phyloP scores from a whole-genome alignment of 768 basidiomycete species.

The Hydnomerulius pinastri region DNA sequence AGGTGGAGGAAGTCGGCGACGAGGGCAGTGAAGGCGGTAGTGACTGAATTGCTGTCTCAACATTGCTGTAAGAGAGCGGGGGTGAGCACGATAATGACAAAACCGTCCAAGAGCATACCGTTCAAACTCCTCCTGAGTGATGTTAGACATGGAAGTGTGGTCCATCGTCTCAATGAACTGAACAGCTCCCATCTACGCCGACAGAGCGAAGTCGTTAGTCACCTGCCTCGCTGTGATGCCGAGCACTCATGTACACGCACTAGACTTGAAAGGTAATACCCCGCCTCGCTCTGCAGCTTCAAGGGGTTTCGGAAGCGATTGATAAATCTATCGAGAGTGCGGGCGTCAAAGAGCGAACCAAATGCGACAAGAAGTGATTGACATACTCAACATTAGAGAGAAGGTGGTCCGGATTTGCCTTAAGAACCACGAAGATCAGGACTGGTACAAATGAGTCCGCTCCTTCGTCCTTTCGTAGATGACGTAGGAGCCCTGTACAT shows the following conservation, averaged over 20 bases:
- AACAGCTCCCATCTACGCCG: constrained; percentile 84
- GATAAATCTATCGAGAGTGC: constrained; percentile 68
- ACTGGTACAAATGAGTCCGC: constrained; percentile 96
- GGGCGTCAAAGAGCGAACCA: background rate
- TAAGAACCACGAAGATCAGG: constrained; percentile 90
- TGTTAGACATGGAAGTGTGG: constrained; percentile 90
- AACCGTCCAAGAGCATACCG: constrained; percentile 40
- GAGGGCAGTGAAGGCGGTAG: constrained; percentile 35
- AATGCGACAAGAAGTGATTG: background rate
- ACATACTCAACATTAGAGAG: constrained; percentile 94
- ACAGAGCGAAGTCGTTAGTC: constrained; percentile 5
- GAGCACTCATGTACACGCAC: constrained; percentile 45
- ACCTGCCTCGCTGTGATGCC: background rate
- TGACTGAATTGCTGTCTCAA: constrained; percentile 59
- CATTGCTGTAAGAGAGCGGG: constrained; percentile 43
- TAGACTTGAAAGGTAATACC: constrained; percentile 95
- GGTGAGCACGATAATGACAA: constrained; percentile 8
- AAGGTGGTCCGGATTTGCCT: constrained; percentile 91
- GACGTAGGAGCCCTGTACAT: constrained; percentile 78
- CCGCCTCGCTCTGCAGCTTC: constrained; percentile 92
- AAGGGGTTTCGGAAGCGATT: constrained; percentile 89
- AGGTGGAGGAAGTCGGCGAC: constrained; percentile 33
- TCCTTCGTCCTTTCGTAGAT: constrained; percentile 79
- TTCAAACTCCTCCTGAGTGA: constrained; percentile 93
- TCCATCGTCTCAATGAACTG: constrained; percentile 99